Conservation (phyloP, 768 basidiomycete species). For the Termitomyces sp. region DNA sequence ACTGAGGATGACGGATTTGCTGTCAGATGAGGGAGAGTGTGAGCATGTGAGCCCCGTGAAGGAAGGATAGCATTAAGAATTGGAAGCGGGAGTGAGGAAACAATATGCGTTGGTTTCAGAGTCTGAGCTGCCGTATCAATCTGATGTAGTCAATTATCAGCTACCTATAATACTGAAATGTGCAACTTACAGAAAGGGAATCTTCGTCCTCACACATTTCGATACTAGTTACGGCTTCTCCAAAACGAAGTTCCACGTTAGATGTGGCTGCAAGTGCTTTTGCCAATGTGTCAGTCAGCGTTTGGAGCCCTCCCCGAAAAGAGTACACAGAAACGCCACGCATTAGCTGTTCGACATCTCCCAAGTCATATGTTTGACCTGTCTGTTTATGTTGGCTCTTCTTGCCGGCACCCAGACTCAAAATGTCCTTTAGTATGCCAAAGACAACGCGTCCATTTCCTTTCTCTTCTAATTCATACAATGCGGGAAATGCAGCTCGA, state of each 20-base stretch:
- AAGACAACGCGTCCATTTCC: slow-evolving; percentile 66
- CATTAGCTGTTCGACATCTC: slow-evolving; percentile 42
- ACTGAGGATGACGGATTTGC: slow-evolving; percentile 76
- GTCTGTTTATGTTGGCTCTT: slow-evolving; percentile 6
- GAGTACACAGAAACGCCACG: slow-evolving; percentile 71
- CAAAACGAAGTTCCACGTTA: slow-evolving; percentile 55
- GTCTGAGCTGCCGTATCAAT: slow-evolving; percentile 8
- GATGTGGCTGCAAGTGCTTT: slow-evolving; percentile 32
- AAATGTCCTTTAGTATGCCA: slow-evolving; percentile 38
- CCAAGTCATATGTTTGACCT: slow-evolving; percentile 38
- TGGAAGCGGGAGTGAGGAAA: slow-evolving; percentile 75
- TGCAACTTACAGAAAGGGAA: slow-evolving; percentile 38
- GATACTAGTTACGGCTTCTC: slow-evolving; percentile 32
- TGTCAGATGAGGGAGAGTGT: slow-evolving; percentile 53
- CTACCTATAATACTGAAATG: slow-evolving; percentile 1
- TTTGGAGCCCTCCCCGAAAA: slow-evolving; percentile 69
- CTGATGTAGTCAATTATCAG: neutral
- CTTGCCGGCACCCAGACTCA: slow-evolving; percentile 10
- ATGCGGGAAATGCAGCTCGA: slow-evolving; percentile 66
- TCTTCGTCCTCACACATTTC: slow-evolving; percentile 24
- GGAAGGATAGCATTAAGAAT: slow-evolving; percentile 40
- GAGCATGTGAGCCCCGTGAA: slow-evolving; percentile 1
- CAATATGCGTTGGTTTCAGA: slow-evolving; percentile 53
- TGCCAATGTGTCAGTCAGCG: slow-evolving; percentile 54
- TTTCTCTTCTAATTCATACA: slow-evolving; percentile 65